Evolutionary conservation across 495 filamentous ascomycete species (phyloP).

Genomic region (Neurospora sp.): DNA sequence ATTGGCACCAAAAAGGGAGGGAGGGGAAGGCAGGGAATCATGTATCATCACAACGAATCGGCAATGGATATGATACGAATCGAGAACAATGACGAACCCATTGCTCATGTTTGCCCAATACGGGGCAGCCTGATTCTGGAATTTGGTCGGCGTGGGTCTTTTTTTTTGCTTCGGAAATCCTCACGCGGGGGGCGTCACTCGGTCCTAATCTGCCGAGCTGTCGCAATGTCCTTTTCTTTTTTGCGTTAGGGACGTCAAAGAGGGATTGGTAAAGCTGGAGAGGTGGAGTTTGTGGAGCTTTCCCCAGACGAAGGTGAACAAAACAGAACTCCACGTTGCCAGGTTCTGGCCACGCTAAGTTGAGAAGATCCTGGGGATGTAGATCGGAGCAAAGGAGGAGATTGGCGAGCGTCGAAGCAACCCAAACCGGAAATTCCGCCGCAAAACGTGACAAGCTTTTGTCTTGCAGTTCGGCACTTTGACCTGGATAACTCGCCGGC

Average conservation of each 20-base stretch:
- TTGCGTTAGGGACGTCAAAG: not conserved
- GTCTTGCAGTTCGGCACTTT: not conserved
- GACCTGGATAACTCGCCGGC: not conserved
- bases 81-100: constrained; percentile 2
- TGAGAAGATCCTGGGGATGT: not conserved
- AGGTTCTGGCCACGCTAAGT: not conserved
- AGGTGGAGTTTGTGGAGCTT: not conserved
- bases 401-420: not conserved
- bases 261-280: not conserved
- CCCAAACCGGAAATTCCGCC: not conserved
- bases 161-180: not conserved
- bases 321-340: not conserved
- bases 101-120: constrained; percentile 8
- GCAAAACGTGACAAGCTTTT: not conserved
- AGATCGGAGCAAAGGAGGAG: not conserved
- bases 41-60: not conserved
- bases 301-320: not conserved
- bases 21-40: not conserved
- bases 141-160: not conserved
- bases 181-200: not conserved
- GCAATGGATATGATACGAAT: not conserved
- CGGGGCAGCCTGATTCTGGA: not conserved
- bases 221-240: not conserved
- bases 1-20: not conserved
- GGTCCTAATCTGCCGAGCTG: not conserved